A percentile compares a stretch with the other conserved stretches of the same genome.
Evolutionary conservation across 768 basidiomycete genomes (phyloP).

Genomic region (Dentipellis fragilis): DNA sequence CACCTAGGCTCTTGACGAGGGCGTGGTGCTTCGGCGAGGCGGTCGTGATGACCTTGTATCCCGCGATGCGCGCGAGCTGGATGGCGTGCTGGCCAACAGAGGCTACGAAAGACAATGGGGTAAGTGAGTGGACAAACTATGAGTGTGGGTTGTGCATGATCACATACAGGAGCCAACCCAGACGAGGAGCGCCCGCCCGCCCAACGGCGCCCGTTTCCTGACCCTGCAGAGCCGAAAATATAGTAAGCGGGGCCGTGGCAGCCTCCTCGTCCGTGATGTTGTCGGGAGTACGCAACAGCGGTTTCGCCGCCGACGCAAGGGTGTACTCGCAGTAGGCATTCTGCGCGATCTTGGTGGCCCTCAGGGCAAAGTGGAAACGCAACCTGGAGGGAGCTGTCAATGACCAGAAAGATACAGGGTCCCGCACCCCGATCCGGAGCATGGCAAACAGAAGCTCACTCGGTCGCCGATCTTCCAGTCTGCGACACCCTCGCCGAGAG

Average conservation of each 20-base stretch:
- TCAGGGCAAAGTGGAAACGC: no score
- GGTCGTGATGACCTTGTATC: no score
- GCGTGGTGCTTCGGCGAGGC: no score
- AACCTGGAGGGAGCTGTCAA: no score
- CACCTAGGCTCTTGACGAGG: no score
- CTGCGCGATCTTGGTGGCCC: no score
- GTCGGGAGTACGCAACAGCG: no score
- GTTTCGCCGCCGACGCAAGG: no score
- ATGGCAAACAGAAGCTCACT: conserved; percentile 3
- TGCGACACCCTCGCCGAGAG: not conserved
- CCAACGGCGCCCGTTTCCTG: not conserved
- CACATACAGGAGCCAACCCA: not conserved
- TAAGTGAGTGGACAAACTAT: not conserved
- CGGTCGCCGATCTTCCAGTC: not conserved
- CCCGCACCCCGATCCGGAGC: no score
- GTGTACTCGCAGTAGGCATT: no score
- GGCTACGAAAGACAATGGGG: not conserved
- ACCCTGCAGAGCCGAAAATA: not conserved
- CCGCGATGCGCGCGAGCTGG: conserved; percentile 22
- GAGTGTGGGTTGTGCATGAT: no score
- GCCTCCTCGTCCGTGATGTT: not conserved
- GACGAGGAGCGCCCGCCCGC: not conserved
- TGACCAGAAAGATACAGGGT: not conserved
- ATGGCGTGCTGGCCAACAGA: conserved; percentile 20
- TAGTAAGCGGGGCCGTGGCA: not conserved